A percentile compares a stretch with the other conserved stretches of the same genome.
phyloP scores from a whole-genome alignment of 148 eudicot genomes.

The Fagopyrum homotropicum region DNA sequence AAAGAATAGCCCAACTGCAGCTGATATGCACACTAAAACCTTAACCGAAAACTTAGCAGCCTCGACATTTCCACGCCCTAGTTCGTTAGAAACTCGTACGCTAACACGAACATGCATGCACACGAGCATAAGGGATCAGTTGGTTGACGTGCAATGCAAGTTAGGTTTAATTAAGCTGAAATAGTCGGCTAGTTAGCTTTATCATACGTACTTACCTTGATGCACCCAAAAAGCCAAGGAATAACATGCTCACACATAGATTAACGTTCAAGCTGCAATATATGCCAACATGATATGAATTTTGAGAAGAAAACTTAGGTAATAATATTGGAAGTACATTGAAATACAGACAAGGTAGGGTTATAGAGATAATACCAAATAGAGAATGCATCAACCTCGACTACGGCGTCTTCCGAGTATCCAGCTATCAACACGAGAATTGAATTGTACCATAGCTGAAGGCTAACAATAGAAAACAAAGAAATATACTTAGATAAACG shows the following conservation, averaged over 20 bases:
- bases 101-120: constrained; percentile 13
- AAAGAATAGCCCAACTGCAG: constrained; percentile 15
- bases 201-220: neutral
- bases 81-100: constrained; percentile 69
- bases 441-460: constrained; percentile 13
- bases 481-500: too few relatives aligned
- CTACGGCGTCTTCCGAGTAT: constrained; percentile 4
- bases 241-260: neutral
- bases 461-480: neutral
- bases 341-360: neutral
- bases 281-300: neutral
- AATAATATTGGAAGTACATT: neutral
- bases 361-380: neutral
- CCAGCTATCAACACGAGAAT: constrained; percentile 11
- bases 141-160: neutral
- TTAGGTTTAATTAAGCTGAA: too few relatives aligned
- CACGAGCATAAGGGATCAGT: neutral
- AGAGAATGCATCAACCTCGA: constrained; percentile 8
- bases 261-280: constrained; percentile 8
- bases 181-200: neutral
- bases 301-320: neutral
- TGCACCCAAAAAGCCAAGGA: neutral
- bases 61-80: constrained; percentile 61
- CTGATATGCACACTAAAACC: constrained; percentile 4
- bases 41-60: constrained; percentile 49